Evolutionary conservation across 1,284 basidiomycete genomes (phyloP), one percentile per base, ranked within the genome.

Genomic region (Cystobasidium sp.): DNA sequence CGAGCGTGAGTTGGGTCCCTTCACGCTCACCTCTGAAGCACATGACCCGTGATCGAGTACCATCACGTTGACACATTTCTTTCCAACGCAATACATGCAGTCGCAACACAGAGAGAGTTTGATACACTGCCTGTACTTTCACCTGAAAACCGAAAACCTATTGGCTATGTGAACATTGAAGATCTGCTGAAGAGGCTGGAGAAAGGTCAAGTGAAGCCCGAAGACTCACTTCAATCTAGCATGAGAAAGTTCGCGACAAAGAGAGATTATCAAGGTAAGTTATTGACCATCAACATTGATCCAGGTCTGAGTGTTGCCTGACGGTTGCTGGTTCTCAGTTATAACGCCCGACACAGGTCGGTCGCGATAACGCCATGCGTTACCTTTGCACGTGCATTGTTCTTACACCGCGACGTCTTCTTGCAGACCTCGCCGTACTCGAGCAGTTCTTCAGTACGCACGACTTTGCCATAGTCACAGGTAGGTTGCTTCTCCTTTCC

Each of bases 321-420:
- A 31, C 41, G 3, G 10, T 22, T 44, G 4, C 18, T 44, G 9
- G 0, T 31, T 14, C 24, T 1, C 37, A 73, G 70, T 73, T 1
- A 73, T 73, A 61, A 73, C 70, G 31, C 70, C 70, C 6, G 70
- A 73, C 53, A 73, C 70, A 66, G 70, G 70, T 66, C 14, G 41
- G 70, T 51, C n/a, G 20, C 18, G 7, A 66, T 37, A 37, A 39
- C 43, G 24, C 12, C 20, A 49, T 49, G 47, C 46, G 41, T 14
- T 4, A 8, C 24, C 8, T 52, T 22, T 43, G 44, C 49, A 56
- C 53, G 53, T 56, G 31, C 49, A 31, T 31, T 12, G 37, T 43
- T 8, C 20, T 31, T 3, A 55, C 55, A 51, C 20, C 14, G 10
- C 18, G 3, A 7, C 51, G 12, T 37, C 3, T n/a, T 37, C 7